Evolutionary conservation across 2,329 filamentous ascomycete genomes (phyloP).

Genomic region (Penicillium sp.): DNA sequence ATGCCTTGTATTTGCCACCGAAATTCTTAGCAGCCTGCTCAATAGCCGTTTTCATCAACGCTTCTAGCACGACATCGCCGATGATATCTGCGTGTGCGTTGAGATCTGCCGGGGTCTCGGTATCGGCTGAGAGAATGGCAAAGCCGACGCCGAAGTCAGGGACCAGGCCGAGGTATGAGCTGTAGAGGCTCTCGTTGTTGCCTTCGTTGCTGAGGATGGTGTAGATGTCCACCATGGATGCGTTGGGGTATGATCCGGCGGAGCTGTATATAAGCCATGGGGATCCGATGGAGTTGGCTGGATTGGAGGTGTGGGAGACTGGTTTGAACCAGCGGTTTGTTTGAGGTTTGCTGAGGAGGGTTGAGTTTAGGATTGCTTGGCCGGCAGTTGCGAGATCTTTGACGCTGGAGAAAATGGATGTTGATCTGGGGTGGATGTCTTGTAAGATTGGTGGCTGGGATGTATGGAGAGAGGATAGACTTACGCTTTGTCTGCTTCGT

Average conservation of each 20-base stretch:
- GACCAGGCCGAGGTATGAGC: neutral
- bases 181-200: neutral
- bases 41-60: neutral
- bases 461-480: neutral
- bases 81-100: neutral
- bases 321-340: conserved; percentile 47
- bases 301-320: conserved; percentile 28
- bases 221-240: neutral
- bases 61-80: neutral
- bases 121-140: neutral
- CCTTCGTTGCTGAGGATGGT: neutral
- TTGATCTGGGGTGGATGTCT: neutral
- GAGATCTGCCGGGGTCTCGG: neutral
- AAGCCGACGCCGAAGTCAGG: neutral
- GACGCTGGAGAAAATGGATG: neutral
- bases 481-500: neutral
- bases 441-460: neutral
- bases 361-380: conserved; percentile 36
- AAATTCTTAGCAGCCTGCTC: neutral
- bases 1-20: neutral
- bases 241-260: neutral
- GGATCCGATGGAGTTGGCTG: neutral
- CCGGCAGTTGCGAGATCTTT: neutral
- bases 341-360: conserved; percentile 33
- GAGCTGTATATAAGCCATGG: neutral